A percentile compares a stretch with the other conserved stretches of the same genome.
These are phyloP conservation scores for Lactarius hatsudake DNA, from an alignment of 768 basidiomycete genomes.

Conservation along the genomic window DNA sequence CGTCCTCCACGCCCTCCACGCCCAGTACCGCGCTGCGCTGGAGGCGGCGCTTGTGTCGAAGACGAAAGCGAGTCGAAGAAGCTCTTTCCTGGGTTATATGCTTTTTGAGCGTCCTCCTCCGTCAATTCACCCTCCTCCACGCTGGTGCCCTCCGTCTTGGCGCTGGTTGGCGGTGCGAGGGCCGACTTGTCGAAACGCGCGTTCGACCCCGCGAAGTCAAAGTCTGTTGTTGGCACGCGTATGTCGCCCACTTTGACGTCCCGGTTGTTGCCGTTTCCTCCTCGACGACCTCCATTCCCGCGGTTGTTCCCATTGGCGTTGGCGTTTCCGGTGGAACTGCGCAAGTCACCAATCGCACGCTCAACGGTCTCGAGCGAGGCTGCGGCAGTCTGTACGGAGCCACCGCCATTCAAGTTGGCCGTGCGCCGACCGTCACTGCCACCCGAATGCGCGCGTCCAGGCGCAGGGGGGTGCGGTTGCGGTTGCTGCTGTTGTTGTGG, in stretches of 20 bases:
- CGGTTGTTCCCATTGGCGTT: conserved; percentile 34
- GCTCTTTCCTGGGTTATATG: conserved; percentile 75
- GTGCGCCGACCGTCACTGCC: conserved; percentile 33
- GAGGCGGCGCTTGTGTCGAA: conserved; percentile 40
- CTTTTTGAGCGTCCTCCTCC: conserved; percentile 39
- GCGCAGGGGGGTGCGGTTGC: conserved; percentile 9
- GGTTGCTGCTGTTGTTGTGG: conserved; percentile 25
- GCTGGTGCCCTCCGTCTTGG: conserved; percentile 32
- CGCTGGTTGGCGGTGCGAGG: conserved; percentile 33
- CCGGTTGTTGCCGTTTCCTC: conserved; percentile 16
- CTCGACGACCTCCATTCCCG: conserved; percentile 37
- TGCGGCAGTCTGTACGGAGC: conserved; percentile 66
- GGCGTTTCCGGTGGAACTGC: conserved; percentile 35
- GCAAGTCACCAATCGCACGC: conserved; percentile 51
- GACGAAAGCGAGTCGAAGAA: conserved; percentile 76
- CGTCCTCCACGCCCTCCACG: conserved; percentile 53
- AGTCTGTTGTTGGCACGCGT: conserved; percentile 71
- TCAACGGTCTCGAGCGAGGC: conserved; percentile 74
- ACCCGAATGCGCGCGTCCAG: conserved; percentile 21
- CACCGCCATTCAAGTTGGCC: conserved; percentile 35
- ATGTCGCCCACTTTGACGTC: conserved; percentile 38
- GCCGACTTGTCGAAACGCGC: conserved; percentile 79
- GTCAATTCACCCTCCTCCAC: conserved; percentile 37
- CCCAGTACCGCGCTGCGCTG: conserved; percentile 41
- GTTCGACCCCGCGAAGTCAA: conserved; percentile 77